These are phyloP conservation scores for Rutstroemia sp. DNA, from an alignment of 2,329 filamentous ascomycete species.

Conservation along the genomic window DNA sequence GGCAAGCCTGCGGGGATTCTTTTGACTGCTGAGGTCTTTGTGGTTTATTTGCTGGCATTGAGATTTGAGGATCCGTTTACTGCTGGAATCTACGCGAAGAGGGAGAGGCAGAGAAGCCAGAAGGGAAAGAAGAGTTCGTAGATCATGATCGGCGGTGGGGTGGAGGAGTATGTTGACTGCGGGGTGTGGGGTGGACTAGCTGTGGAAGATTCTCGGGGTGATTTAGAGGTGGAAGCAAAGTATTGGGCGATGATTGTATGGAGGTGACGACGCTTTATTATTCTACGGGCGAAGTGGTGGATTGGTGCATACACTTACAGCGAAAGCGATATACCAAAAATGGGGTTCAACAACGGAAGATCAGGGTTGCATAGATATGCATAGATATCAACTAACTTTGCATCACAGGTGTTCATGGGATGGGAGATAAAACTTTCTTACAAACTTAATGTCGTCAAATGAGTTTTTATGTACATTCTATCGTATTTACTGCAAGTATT, in stretches of 20 bases:
- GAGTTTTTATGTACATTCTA: background rate
- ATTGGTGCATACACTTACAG: background rate
- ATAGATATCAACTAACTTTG: slow-evolving; percentile 27
- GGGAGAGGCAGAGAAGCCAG: slow-evolving; percentile 48
- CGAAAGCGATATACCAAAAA: slow-evolving; percentile 11
- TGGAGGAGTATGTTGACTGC: background rate
- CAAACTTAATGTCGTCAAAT: background rate
- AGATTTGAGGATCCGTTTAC: slow-evolving; percentile 94
- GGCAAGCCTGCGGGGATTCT: slow-evolving; percentile 82
- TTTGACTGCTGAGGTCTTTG: slow-evolving; percentile 65
- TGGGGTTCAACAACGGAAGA: slow-evolving; percentile 22
- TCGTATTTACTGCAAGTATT: background rate
- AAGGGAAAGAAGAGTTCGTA: slow-evolving; percentile 25
- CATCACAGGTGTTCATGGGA: slow-evolving; percentile 17
- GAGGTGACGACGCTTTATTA: background rate
- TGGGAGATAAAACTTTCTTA: background rate
- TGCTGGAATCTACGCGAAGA: slow-evolving; percentile 82
- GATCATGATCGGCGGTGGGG: background rate
- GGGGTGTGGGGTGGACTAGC: background rate
- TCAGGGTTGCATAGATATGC: slow-evolving; percentile 21
- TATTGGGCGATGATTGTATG: background rate
- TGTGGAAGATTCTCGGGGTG: background rate
- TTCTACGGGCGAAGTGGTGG: background rate
- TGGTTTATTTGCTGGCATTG: slow-evolving; percentile 75
- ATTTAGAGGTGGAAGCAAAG: background rate